Evolutionary conservation across 2,329 filamentous ascomycete species (phyloP).

Genomic region (Claviceps pusilla): DNA sequence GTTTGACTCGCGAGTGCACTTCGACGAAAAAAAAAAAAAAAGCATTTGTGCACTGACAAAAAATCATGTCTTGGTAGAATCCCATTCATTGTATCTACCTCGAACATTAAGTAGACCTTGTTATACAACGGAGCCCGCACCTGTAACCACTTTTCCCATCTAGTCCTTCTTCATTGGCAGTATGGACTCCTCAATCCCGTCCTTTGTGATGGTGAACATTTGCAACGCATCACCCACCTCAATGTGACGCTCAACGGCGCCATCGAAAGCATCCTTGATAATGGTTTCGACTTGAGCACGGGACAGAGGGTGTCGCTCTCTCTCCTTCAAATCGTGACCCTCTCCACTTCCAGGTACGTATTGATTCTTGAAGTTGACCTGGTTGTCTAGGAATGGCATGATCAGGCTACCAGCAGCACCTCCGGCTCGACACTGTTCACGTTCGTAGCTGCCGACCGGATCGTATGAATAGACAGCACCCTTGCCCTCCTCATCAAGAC

Average conservation of each 20-base stretch:
- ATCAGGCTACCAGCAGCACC: conserved; percentile 88
- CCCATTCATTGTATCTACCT: conserved; percentile 2
- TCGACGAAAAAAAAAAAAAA: no score
- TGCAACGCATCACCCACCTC: conserved; percentile 95
- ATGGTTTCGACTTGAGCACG: conserved; percentile 64
- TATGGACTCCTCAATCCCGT: conserved; percentile 77
- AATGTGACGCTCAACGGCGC: conserved; percentile 95
- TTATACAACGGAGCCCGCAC: conserved; percentile 1
- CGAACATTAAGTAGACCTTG: conserved; percentile 1
- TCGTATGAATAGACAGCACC: conserved; percentile 96
- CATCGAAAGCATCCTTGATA: conserved; percentile 95
- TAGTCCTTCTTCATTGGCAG: conserved; percentile 83
- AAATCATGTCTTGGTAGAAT: background rate
- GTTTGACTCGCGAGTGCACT: background rate
- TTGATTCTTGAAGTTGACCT: conserved; percentile 99
- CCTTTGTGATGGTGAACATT: conserved; percentile 80
- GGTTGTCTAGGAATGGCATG: conserved; percentile 98
- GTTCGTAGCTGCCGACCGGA: conserved; percentile 92
- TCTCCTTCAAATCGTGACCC: conserved; percentile 65
- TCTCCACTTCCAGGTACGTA: conserved; percentile 75
- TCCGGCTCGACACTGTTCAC: conserved; percentile 87
- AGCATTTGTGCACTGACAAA: background rate
- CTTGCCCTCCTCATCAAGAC: conserved; percentile 84
- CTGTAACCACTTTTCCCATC: conserved; percentile 1
- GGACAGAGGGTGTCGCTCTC: conserved; percentile 54